Evolutionary conservation across 2,329 filamentous ascomycete species (phyloP).

Genomic region (Neonectria hederae): DNA sequence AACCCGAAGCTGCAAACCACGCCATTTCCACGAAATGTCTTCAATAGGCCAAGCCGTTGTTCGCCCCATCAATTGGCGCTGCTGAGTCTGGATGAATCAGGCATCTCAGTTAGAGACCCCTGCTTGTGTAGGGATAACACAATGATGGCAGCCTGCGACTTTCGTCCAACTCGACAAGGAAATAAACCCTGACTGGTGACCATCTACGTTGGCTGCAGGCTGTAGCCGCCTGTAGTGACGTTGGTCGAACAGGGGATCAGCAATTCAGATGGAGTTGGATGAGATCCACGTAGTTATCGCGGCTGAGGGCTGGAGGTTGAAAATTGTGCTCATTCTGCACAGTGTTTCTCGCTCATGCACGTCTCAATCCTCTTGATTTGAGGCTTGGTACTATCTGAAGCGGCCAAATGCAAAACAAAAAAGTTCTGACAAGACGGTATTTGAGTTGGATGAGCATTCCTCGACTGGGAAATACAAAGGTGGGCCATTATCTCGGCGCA

Average conservation of each 20-base stretch:
- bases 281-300: not conserved
- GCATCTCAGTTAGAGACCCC: not conserved
- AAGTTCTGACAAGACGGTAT: not conserved
- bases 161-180: not conserved
- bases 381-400: not conserved
- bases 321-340: not conserved
- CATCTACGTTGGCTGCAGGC: not conserved
- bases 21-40: not conserved
- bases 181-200: not conserved
- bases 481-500: not conserved
- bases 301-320: not conserved
- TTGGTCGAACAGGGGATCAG: not conserved
- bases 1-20: not conserved
- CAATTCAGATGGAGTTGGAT: not conserved
- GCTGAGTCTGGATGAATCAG: not conserved
- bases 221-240: not conserved
- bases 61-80: not conserved
- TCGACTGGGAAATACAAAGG: not conserved
- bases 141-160: not conserved
- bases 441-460: slow-evolving; percentile 13
- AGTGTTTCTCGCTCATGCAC: not conserved
- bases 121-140: not conserved
- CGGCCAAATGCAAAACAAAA: not conserved
- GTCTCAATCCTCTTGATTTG: not conserved
- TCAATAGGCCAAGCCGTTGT: not conserved